Base-by-base conservation (phyloP, 352 stramenopile species). In the Pythium chondricola region DNA sequence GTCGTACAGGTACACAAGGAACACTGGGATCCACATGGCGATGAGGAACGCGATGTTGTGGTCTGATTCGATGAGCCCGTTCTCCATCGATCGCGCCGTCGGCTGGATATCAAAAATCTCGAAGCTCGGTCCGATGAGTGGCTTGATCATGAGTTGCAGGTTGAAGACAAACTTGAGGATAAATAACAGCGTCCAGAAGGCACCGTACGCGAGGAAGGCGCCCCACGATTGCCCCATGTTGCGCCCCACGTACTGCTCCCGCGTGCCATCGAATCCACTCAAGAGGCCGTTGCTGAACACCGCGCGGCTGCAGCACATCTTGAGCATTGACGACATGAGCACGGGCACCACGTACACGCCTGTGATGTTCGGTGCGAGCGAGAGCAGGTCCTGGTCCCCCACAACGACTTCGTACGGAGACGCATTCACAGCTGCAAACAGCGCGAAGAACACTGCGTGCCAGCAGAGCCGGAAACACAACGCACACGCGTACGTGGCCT, bases 161-260 rank as follows among this genome's bases (percentile, higher is more conserved):
- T 96, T 98, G 61, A 99, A 99, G 41, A 92, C 81, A 25, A 99
- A 85, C 74, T 99, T 99, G 78, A 90, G 95, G 25, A 82, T 61
- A 52, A 94, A 92, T 58, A 92, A 74, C 25, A 94, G 38, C 9
- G 58, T 73, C 83, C 83, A 94, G 44, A 94, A 89, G 39, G 75
- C 49, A 10, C 72, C 78, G 49, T 92, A 92, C 26, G 58, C 56
- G 6, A 85, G 26, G 44, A 89, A 81, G 40, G 63, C 65, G 22
- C 73, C 67, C 78, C 72, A 94, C 21, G 37, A 68, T 59, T 89
- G 80, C 3, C 64, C 62, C 80, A 92, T 94, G 48, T 80, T 63
- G 47, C 81, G 83, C 2, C 81, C 83, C 51, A 94, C 78, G 57
- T 87, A 94, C 63, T 93, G 78, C 35, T 88, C 65, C 20, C 65